These are phyloP conservation scores for Cornus suecica DNA, from an alignment of 148 eudicot species.

Conservation along the genomic window DNA sequence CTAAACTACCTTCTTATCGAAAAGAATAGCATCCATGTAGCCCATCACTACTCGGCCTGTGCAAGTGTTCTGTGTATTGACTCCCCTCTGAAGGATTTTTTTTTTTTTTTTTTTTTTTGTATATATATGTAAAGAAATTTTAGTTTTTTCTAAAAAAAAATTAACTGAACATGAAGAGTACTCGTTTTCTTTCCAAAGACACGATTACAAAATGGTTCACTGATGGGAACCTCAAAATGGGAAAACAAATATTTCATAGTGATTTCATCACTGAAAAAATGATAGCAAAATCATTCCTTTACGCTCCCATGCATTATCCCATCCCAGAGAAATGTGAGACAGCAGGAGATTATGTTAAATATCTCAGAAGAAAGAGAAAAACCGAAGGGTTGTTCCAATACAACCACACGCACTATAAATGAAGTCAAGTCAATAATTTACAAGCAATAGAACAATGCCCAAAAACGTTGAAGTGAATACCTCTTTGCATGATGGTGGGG, in stretches of 20 bases:
- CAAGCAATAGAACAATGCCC: background rate
- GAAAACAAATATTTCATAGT: background rate
- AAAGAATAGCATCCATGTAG: too few relatives aligned
- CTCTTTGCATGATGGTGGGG: constrained; percentile 92
- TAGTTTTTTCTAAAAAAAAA: too few relatives aligned
- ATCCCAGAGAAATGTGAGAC: background rate
- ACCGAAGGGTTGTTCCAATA: background rate
- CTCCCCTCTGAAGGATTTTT: too few relatives aligned
- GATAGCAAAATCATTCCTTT: background rate
- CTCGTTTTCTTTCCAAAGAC: background rate
- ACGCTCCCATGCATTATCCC: background rate
- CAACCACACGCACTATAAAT: background rate
- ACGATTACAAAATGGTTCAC: background rate
- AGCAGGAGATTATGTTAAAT: background rate
- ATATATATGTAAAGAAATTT: too few relatives aligned
- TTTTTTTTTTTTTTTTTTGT: too few relatives aligned
- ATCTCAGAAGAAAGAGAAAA: background rate
- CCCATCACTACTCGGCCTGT: too few relatives aligned
- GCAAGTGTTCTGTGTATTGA: too few relatives aligned
- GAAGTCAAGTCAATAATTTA: background rate
- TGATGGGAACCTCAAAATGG: background rate
- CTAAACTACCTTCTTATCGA: too few relatives aligned
- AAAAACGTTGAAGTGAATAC: constrained; percentile 27
- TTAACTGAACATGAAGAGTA: too few relatives aligned
- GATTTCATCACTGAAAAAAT: background rate